phyloP scores from a whole-genome alignment of 2,329 filamentous ascomycete species.

The Colletotrichum salicis region DNA sequence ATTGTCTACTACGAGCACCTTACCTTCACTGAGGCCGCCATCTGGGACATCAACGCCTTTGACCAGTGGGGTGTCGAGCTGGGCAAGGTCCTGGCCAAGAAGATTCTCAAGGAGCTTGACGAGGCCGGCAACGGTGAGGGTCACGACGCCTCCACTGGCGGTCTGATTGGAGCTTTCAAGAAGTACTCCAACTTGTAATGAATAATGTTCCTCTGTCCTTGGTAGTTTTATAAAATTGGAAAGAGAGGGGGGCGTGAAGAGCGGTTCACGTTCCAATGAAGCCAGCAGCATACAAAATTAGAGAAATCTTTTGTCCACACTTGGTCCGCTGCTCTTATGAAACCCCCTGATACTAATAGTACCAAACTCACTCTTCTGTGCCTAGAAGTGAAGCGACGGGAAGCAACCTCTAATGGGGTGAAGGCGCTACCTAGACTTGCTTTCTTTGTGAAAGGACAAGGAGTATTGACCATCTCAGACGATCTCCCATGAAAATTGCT shows the following conservation, averaged over 20 bases:
- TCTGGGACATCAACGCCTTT: constrained; percentile 99
- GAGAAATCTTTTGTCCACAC: neutral
- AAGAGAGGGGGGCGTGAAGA: constrained; percentile 11
- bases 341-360: neutral
- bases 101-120: constrained; percentile 87
- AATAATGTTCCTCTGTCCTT: constrained; percentile 28
- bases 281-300: neutral
- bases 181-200: constrained; percentile 67
- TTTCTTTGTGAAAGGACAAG: neutral
- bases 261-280: constrained; percentile 4
- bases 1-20: constrained; percentile 99
- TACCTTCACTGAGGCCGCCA: constrained; percentile 95
- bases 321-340: neutral
- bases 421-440: neutral
- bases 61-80: constrained; percentile 99
- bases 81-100: constrained; percentile 95
- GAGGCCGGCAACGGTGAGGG: constrained; percentile 74
- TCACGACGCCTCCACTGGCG: constrained; percentile 89
- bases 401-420: neutral
- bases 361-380: neutral
- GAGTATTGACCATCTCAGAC: neutral
- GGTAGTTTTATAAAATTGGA: constrained; percentile 19
- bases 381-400: neutral
- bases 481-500: neutral
- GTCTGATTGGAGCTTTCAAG: constrained; percentile 94